phyloP scores from a whole-genome alignment of 2,329 filamentous ascomycete genomes.

The Rhinocladiella mackenziei region DNA sequence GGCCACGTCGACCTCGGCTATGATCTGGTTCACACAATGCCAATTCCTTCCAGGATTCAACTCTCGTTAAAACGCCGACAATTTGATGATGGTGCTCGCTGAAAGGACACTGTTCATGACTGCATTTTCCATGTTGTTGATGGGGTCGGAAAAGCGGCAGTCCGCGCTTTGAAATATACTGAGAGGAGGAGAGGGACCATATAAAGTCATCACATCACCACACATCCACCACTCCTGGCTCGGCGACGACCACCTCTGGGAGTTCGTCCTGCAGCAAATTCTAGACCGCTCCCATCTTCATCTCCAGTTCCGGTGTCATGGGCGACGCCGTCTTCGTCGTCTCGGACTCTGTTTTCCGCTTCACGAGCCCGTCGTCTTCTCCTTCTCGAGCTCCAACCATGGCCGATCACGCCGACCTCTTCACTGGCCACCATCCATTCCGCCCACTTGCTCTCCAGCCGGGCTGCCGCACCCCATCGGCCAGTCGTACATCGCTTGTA shows the following conservation, averaged over 20 bases:
- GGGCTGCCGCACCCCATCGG: constrained; percentile 67
- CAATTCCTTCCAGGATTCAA: too few relatives aligned
- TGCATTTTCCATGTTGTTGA: too few relatives aligned
- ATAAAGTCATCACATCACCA: constrained; percentile 68
- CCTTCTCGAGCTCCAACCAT: constrained; percentile 59
- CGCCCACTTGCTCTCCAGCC: constrained; percentile 87
- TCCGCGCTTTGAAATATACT: too few relatives aligned
- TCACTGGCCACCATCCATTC: constrained; percentile 91
- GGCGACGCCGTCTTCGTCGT: constrained; percentile 63
- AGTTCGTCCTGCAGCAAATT: constrained; percentile 22
- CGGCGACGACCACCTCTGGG: constrained; percentile 49
- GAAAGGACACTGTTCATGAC: too few relatives aligned
- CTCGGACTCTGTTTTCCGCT: constrained; percentile 72
- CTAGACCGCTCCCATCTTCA: constrained; percentile 35
- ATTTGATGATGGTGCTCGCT: too few relatives aligned
- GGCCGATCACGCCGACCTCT: constrained; percentile 64
- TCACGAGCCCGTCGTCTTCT: constrained; percentile 74
- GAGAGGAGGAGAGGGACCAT: too few relatives aligned
- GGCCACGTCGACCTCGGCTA: too few relatives aligned
- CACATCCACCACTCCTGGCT: constrained; percentile 61
- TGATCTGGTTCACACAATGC: too few relatives aligned
- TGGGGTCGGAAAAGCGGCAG: too few relatives aligned
- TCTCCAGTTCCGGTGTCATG: constrained; percentile 26
- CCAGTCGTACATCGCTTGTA: constrained; percentile 77
- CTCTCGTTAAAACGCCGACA: too few relatives aligned